A percentile compares a stretch with the other conserved stretches of the same genome.
These are phyloP conservation scores for Aspergillus tamarii DNA, from an alignment of 2,329 filamentous ascomycete genomes.

Conservation along the genomic window DNA sequence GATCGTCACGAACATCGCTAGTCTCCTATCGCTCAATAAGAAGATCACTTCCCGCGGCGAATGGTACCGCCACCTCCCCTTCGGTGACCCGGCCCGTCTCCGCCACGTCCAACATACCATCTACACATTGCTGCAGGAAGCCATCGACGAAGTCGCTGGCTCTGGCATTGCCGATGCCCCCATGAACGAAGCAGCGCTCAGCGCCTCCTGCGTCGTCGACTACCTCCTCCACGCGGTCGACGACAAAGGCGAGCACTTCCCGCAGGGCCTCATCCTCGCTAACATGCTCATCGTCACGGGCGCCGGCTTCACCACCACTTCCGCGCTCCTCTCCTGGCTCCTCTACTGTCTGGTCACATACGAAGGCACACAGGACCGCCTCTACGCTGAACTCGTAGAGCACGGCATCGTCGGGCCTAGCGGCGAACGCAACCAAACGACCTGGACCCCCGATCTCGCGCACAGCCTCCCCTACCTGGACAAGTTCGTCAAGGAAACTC, in stretches of 20 bases:
- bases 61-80: constrained; percentile 61
- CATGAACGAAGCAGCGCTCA: constrained; percentile 17
- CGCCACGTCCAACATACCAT: constrained; percentile 21
- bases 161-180: constrained; percentile 10
- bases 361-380: constrained; percentile 57
- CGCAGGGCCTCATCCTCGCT: constrained; percentile 39
- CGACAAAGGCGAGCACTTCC: constrained; percentile 55
- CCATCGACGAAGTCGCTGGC: constrained; percentile 16
- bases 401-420: constrained; percentile 39
- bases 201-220: constrained; percentile 22
- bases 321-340: constrained; percentile 60
- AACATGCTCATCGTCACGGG: constrained; percentile 55
- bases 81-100: constrained; percentile 56
- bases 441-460: constrained; percentile 48
- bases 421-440: constrained; percentile 35
- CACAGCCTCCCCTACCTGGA: constrained; percentile 47
- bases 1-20: constrained; percentile 55
- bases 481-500: constrained; percentile 64
- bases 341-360: constrained; percentile 58
- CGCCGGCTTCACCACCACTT: constrained; percentile 64
- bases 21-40: constrained; percentile 60
- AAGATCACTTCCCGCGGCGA: constrained; percentile 55
- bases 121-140: constrained; percentile 20
- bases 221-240: constrained; percentile 37
- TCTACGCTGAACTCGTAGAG: constrained; percentile 60